Percentiles rank a stretch among this genome's conserved stretches.
These are phyloP conservation scores for Kitagawia praeruptora DNA, from an alignment of 129 eudicot species.

Conservation along the genomic window DNA sequence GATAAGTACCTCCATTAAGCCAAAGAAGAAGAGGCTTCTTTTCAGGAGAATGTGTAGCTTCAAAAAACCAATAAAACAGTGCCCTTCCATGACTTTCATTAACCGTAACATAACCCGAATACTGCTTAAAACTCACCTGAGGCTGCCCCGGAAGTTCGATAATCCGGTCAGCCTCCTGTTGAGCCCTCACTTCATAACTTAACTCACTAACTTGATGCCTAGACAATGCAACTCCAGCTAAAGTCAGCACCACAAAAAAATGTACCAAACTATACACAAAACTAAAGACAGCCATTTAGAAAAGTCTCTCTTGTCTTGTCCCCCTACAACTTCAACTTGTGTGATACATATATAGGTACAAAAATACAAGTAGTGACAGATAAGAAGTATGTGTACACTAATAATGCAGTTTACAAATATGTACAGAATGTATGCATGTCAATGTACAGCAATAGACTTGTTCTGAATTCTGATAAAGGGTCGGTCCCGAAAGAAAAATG, in stretches of 20 bases:
- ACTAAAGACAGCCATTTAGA: conserved; percentile 20
- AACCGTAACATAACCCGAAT: conserved; percentile 80
- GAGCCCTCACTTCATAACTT: background rate
- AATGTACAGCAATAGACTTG: background rate
- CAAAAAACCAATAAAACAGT: conserved; percentile 94
- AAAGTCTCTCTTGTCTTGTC: background rate
- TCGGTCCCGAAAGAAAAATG: too few species aligned
- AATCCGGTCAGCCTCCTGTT: conserved; percentile 66
- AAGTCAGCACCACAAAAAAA: conserved; percentile 15
- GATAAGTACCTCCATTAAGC: conserved; percentile 81
- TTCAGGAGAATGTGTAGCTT: conserved; percentile 44
- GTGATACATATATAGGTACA: background rate
- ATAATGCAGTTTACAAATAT: background rate
- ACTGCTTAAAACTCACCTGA: conserved; percentile 57
- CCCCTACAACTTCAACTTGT: conserved; percentile 2
- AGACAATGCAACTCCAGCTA: conserved; percentile 20
- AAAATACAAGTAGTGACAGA: conserved; percentile 19
- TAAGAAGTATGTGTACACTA: conserved; percentile 23
- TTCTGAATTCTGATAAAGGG: conserved; percentile 10
- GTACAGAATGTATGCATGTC: background rate
- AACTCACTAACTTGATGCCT: conserved; percentile 15
- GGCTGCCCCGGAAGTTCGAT: conserved; percentile 70
- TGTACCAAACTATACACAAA: conserved; percentile 10
- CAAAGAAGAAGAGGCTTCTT: conserved; percentile 74
- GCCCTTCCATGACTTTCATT: conserved; percentile 88